Conservation (phyloP, 768 basidiomycete species). For the Tricholoma matsutake region DNA sequence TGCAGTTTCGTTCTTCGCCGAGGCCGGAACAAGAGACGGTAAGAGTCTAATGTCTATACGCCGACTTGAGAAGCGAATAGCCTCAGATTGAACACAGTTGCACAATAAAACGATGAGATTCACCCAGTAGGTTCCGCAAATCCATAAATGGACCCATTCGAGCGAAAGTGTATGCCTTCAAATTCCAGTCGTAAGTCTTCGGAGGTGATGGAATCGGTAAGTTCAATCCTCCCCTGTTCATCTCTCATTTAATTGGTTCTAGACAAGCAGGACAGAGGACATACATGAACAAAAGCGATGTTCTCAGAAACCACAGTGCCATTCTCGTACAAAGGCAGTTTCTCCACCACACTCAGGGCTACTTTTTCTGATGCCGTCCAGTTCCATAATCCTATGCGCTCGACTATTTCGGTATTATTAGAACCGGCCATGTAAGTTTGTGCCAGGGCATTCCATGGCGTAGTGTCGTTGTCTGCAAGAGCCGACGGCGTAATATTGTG, state of each 20-base stretch:
- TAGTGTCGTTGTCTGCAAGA: constrained; percentile 34
- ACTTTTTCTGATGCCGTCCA: constrained; percentile 65
- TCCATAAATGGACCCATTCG: constrained; percentile 76
- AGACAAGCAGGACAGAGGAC: constrained; percentile 21
- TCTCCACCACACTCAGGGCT: constrained; percentile 65
- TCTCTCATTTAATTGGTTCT: constrained; percentile 3
- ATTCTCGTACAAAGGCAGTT: constrained; percentile 38
- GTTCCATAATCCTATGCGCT: constrained; percentile 59
- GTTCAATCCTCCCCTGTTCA: constrained; percentile 65
- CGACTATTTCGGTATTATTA: constrained; percentile 49
- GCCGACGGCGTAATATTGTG: constrained; percentile 60
- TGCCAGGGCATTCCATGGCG: constrained; percentile 51
- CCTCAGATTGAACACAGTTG: background rate
- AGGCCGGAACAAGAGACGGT: constrained; percentile 61
- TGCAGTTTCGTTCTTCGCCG: constrained; percentile 55
- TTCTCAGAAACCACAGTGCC: constrained; percentile 34
- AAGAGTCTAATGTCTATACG: constrained; percentile 64
- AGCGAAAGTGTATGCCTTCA: constrained; percentile 71
- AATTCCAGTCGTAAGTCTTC: constrained; percentile 70
- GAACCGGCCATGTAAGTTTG: constrained; percentile 45
- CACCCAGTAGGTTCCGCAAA: constrained; percentile 65
- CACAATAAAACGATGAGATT: constrained; percentile 12
- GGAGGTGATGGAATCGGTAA: constrained; percentile 47
- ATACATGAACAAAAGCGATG: constrained; percentile 64
- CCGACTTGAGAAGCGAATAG: constrained; percentile 31